Evolutionary conservation across 208 protist genomes (phyloP).

Genomic region (Herpetomonas tarakana): DNA sequence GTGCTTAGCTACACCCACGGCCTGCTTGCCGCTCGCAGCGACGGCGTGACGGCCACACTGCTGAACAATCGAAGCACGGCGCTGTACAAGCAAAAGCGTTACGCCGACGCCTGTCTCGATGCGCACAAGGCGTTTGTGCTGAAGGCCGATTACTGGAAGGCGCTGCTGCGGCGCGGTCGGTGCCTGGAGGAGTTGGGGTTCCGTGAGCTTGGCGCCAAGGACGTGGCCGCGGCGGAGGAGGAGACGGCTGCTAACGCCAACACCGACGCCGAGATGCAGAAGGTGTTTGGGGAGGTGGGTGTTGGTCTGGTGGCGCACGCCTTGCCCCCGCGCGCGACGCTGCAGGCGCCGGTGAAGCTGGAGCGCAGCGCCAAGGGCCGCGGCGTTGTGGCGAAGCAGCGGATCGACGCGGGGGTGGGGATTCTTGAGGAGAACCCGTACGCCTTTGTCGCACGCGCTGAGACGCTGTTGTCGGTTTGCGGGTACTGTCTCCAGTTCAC

Average conservation of each 20-base stretch:
- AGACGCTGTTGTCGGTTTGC: conserved; percentile 70
- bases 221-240: conserved; percentile 48
- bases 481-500: conserved; percentile 78
- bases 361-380: conserved; percentile 35
- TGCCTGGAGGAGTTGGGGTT: conserved; percentile 71
- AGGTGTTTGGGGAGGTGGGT: conserved; percentile 39
- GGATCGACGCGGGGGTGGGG: conserved; percentile 32
- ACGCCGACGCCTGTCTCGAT: conserved; percentile 65
- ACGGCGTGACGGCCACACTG: conserved; percentile 57
- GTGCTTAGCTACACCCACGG: conserved; percentile 72
- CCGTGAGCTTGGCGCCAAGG: conserved; percentile 34
- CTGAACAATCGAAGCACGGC: conserved; percentile 77
- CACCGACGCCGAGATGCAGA: conserved; percentile 26
- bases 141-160: conserved; percentile 67
- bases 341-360: conserved; percentile 16
- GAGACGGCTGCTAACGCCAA: conserved; percentile 34
- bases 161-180: conserved; percentile 60
- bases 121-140: conserved; percentile 46
- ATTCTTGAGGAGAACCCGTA: conserved; percentile 69
- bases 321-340: conserved; percentile 28
- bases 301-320: conserved; percentile 14
- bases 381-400: conserved; percentile 30
- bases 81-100: conserved; percentile 51
- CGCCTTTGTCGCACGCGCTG: conserved; percentile 53
- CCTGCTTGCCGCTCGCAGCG: conserved; percentile 62